Percentiles rank a stretch among this genome's conserved stretches.
phyloP scores from a whole-genome alignment of 75 land plant species.

The Cunninghamia lanceolata region DNA sequence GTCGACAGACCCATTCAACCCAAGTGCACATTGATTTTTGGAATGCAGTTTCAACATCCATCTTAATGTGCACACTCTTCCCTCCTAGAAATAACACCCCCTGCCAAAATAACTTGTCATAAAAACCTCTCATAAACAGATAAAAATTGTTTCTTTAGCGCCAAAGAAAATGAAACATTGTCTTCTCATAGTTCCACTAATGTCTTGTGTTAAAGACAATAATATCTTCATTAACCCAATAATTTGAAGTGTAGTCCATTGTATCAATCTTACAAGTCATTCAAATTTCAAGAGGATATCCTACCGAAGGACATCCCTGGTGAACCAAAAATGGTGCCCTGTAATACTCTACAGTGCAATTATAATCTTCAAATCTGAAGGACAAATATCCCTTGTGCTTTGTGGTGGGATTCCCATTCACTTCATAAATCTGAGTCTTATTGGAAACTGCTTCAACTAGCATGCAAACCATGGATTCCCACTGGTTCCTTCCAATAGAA shows the following conservation, averaged over 20 bases:
- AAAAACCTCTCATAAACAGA: not conserved
- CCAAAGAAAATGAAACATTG: constrained; percentile 12
- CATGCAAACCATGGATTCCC: too few species aligned
- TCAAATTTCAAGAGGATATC: constrained; percentile 29
- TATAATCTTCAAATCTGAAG: too few species aligned
- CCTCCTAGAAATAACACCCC: constrained; percentile 67
- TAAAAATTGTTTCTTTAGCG: not conserved
- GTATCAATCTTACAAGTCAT: constrained; percentile 42
- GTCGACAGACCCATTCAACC: constrained; percentile 44
- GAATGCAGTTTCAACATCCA: constrained; percentile 56
- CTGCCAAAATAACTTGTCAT: constrained; percentile 22
- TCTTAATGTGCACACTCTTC: constrained; percentile 45
- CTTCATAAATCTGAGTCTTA: too few species aligned
- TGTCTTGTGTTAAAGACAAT: constrained; percentile 74
- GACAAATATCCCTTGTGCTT: too few species aligned
- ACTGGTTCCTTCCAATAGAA: too few species aligned
- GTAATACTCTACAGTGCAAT: too few species aligned
- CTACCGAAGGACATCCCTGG: constrained; percentile 39
- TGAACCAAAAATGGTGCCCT: too few species aligned
- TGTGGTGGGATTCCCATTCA: too few species aligned
- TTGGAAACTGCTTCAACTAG: too few species aligned
- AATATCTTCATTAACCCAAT: constrained; percentile 61
- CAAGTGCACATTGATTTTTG: constrained; percentile 49
- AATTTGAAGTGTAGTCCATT: constrained; percentile 39
- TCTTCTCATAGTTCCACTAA: constrained; percentile 83